These are phyloP conservation scores for Metschnikowia rubicola DNA, from an alignment of 805 yeast species.

Conservation along the genomic window DNA sequence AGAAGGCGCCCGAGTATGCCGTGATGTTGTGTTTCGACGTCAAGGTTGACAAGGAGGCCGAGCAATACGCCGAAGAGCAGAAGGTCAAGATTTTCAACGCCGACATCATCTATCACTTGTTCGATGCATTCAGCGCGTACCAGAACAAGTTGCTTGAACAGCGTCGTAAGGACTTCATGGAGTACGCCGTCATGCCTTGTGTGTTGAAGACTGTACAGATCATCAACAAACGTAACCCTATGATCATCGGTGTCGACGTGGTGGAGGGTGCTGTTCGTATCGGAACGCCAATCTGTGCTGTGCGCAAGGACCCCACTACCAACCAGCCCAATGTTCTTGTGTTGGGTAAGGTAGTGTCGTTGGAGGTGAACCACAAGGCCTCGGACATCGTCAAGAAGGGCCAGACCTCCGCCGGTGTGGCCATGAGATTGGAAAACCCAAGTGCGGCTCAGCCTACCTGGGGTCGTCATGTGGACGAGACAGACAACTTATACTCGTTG, in stretches of 20 bases:
- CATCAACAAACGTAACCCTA: conserved; percentile 97
- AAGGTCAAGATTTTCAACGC: conserved; percentile 91
- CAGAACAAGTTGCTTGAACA: conserved; percentile 84
- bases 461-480: conserved; percentile 98
- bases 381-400: conserved; percentile 82
- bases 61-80: conserved; percentile 93
- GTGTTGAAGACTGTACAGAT: conserved; percentile 92
- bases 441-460: conserved; percentile 92
- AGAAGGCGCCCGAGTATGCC: conserved; percentile 91
- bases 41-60: conserved; percentile 95
- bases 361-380: conserved; percentile 93
- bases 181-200: conserved; percentile 91
- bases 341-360: conserved; percentile 85
- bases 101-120: conserved; percentile 92
- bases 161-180: conserved; percentile 84
- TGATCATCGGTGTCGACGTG: conserved; percentile 99
- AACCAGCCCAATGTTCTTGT: conserved; percentile 66
- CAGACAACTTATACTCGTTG: conserved; percentile 85
- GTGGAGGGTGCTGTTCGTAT: conserved; percentile 82
- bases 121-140: conserved; percentile 90
- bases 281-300: conserved; percentile 96
- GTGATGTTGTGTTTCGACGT: conserved; percentile 99
- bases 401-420: conserved; percentile 96
- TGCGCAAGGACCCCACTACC: conserved; percentile 82
- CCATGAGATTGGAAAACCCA: conserved; percentile 93